Base-by-base conservation (phyloP, 2,329 filamentous ascomycete genomes). In the Diaporthe citri region DNA sequence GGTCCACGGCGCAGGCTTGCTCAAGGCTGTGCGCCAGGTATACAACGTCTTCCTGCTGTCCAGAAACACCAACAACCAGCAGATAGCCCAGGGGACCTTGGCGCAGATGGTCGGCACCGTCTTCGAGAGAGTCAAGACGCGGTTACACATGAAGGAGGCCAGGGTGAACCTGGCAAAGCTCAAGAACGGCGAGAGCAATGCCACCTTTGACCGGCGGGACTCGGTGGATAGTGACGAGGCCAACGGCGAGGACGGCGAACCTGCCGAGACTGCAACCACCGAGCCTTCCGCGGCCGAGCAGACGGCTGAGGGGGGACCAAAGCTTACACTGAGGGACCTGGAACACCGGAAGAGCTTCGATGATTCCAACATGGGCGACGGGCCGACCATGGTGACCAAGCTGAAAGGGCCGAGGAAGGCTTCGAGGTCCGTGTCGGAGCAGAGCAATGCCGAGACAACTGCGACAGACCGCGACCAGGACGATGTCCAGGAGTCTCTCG, bases 61-160 rank as follows among this genome's bases (percentile, higher is more conserved):
- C 78, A 95, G 97, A 82, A 98, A 93, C 77, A 97, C 93, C 77
- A 92, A 95, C 74, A 99, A 98, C 82, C 97, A 99, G 86, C 96
- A 98, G 83, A 95, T 98, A 67, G 97, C 97, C 1, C 97, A 99
- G 83, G 97, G 97, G 3, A 98, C 97, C 5, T 87, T 99, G 81
- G 98, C 96, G 4, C 97, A 99, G 85, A 99, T 99, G 97, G 95
- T 98, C 52, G 96, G 96, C 78, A 98, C 96, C 1, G 97, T 99
- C 4, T 99, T 99, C 80, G 97, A 99, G 84, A 89, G 97, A 76
- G 96, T 99, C 77, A 97, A 97, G 86, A 90, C 91, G 1, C 90
- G 97, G 71, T 86, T 99, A 76, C 93, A 96, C 75, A 92, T 95
- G 87, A 98, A 98, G 83, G 96, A 98, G 81, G 89, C 94, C 48